Evolutionary conservation across 2,329 filamentous ascomycete species (phyloP).

Genomic region (Penicillium sp.): DNA sequence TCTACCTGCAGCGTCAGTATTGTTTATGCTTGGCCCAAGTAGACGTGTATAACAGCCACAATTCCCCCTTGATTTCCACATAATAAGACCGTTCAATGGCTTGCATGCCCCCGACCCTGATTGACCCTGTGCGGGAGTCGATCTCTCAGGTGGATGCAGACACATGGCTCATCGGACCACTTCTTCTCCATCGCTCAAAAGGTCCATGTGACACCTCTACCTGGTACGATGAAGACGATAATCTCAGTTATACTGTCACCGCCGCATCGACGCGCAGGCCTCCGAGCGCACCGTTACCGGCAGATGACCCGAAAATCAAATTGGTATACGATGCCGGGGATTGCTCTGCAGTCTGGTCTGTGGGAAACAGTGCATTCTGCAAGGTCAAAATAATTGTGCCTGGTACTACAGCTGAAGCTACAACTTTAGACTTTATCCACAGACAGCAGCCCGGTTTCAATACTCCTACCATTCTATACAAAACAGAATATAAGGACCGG

Average conservation of each 20-base stretch:
- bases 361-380: slow-evolving; percentile 23
- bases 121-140: background rate
- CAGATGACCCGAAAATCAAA: background rate
- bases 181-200: background rate
- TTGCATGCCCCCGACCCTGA: background rate
- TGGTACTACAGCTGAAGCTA: slow-evolving; percentile 12
- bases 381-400: slow-evolving; percentile 18
- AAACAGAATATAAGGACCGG: slow-evolving; percentile 18
- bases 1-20: background rate
- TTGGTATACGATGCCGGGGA: slow-evolving; percentile 23
- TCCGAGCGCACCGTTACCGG: background rate
- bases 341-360: slow-evolving; percentile 21
- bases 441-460: background rate
- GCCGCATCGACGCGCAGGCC: background rate
- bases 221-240: slow-evolving; percentile 2
- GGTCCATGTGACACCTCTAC: background rate
- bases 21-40: background rate
- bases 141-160: background rate
- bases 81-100: background rate
- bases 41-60: background rate
- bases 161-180: background rate
- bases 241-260: background rate
- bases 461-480: background rate
- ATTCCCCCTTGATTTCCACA: background rate
- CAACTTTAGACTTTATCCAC: background rate